Conservation (phyloP, 345 rosid genomes). For the Capsella bursapastoris region DNA sequence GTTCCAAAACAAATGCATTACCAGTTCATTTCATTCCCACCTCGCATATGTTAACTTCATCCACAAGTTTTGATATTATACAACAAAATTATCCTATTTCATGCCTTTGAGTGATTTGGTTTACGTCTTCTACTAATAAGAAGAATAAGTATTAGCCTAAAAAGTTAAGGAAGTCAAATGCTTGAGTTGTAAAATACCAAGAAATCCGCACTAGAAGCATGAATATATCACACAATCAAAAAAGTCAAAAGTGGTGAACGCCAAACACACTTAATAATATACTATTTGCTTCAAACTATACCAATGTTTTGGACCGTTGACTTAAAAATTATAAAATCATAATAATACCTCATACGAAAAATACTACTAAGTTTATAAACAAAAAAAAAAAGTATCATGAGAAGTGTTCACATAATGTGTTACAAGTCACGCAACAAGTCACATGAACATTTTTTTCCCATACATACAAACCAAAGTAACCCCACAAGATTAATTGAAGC, state of each 20-base stretch:
- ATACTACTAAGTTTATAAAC: too few species aligned
- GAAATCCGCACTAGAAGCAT: constrained; percentile 30
- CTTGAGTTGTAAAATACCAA: constrained; percentile 44
- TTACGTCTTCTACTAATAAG: neutral
- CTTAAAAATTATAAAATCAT: constrained; percentile 14
- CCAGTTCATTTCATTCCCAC: constrained; percentile 23
- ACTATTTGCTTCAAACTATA: constrained; percentile 34
- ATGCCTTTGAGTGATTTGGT: constrained; percentile 10
- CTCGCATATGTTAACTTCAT: constrained; percentile 26
- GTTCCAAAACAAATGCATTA: constrained; percentile 28
- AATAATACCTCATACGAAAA: neutral
- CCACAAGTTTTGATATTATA: constrained; percentile 12
- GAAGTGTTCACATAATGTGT: constrained; percentile 27
- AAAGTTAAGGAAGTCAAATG: constrained; percentile 42
- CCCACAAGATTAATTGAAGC: constrained; percentile 20
- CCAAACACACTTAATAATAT: constrained; percentile 39
- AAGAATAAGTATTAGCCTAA: constrained; percentile 8
- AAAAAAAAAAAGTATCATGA: neutral
- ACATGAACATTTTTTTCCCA: constrained; percentile 40
- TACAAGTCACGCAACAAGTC: constrained; percentile 41
- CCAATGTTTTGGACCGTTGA: constrained; percentile 35
- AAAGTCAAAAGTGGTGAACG: constrained; percentile 41
- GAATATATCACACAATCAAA: constrained; percentile 28
- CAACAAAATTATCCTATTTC: neutral
- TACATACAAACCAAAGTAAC: constrained; percentile 19